These are phyloP conservation scores for Ophiocordyceps sinensis DNA, from an alignment of 2,329 filamentous ascomycete genomes.

Conservation along the genomic window DNA sequence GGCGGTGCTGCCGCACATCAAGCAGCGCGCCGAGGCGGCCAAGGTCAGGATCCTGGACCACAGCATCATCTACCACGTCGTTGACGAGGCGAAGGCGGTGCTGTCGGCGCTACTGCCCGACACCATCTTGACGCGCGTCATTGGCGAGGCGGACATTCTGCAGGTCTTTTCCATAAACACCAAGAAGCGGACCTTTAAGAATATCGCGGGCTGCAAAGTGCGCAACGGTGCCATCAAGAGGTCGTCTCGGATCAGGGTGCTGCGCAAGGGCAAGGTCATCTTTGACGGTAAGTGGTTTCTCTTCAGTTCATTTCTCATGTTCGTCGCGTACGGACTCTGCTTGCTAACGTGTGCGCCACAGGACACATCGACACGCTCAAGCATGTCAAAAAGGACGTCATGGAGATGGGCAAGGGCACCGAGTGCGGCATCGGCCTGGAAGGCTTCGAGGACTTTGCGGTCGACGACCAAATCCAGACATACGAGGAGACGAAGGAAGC, in stretches of 20 bases:
- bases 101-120: constrained; percentile 58
- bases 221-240: constrained; percentile 62
- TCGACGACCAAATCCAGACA: constrained; percentile 76
- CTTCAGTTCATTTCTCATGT: too few species aligned
- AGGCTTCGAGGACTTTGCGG: constrained; percentile 60
- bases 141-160: constrained; percentile 76
- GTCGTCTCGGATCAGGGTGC: constrained; percentile 52
- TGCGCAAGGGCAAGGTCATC: constrained; percentile 54
- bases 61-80: constrained; percentile 71
- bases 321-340: neutral
- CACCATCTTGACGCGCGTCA: constrained; percentile 51
- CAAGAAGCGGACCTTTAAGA: constrained; percentile 53
- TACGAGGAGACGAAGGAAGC: constrained; percentile 70
- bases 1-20: constrained; percentile 50
- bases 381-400: constrained; percentile 82
- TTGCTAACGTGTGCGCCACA: constrained; percentile 20
- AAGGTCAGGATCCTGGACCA: constrained; percentile 71
- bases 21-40: constrained; percentile 51
- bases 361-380: constrained; percentile 71
- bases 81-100: constrained; percentile 55
- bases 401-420: constrained; percentile 79
- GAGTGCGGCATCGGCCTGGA: constrained; percentile 87
- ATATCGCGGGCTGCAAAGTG: constrained; percentile 78
- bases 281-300: constrained; percentile 62
- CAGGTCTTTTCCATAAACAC: constrained; percentile 75